Conservation (phyloP, 768 basidiomycete species). For the Leccinum subgranulosum region DNA sequence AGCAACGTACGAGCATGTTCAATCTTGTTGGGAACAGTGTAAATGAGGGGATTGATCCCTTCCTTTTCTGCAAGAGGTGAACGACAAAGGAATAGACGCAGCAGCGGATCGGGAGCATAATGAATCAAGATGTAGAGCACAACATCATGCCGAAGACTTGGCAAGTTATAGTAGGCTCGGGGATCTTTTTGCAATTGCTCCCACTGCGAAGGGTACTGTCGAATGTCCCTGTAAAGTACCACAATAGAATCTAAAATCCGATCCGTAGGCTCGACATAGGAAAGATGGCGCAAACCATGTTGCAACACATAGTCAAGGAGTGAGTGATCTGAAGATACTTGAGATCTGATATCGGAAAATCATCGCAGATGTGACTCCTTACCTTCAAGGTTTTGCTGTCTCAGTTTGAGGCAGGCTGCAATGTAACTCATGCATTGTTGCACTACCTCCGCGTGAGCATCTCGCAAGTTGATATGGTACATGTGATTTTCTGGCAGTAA, state of each 20-base stretch:
- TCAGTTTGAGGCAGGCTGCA: background rate
- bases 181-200: background rate
- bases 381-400: background rate
- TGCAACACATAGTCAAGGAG: background rate
- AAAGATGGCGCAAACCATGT: background rate
- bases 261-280: background rate
- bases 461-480: background rate
- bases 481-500: background rate
- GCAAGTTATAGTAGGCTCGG: too few relatives aligned
- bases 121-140: background rate
- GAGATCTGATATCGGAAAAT: background rate
- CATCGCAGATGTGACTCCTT: background rate
- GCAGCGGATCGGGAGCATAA: background rate
- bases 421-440: background rate
- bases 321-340: background rate
- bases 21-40: fast-evolving
- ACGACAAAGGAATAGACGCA: background rate
- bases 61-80: background rate
- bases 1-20: background rate
- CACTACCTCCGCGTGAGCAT: background rate
- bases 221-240: background rate
- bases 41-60: background rate
- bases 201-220: background rate
- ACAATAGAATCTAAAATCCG: background rate
- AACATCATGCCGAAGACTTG: too few relatives aligned